These are phyloP conservation scores for Eucalyptus marginata DNA, from an alignment of 345 rosid species.

Conservation along the genomic window DNA sequence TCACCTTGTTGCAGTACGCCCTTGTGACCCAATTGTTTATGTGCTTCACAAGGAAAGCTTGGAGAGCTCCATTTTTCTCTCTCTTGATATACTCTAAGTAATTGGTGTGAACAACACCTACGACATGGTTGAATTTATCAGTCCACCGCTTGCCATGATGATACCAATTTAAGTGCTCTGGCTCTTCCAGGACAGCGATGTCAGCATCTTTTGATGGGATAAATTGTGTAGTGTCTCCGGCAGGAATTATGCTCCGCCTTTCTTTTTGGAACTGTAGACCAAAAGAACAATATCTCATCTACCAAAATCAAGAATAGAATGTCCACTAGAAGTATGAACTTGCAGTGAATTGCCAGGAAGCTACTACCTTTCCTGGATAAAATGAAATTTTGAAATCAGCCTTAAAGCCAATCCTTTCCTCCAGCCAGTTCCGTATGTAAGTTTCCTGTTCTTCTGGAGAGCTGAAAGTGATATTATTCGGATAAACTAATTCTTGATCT, in stretches of 20 bases:
- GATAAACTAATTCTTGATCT: conserved; percentile 94
- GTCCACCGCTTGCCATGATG: conserved; percentile 98
- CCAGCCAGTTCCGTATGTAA: conserved; percentile 90
- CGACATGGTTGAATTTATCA: conserved; percentile 90
- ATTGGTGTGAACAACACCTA: conserved; percentile 95
- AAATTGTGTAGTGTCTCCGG: conserved; percentile 93
- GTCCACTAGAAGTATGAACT: background rate
- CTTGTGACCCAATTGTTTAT: conserved; percentile 86
- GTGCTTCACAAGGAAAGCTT: conserved; percentile 92
- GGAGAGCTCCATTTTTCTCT: conserved; percentile 88
- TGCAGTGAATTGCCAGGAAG: background rate
- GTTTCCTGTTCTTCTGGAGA: conserved; percentile 95
- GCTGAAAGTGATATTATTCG: conserved; percentile 69
- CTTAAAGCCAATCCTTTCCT: conserved; percentile 86
- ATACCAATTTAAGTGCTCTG: conserved; percentile 97
- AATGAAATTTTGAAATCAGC: conserved; percentile 87
- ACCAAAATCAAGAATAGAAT: background rate
- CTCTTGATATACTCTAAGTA: conserved; percentile 97
- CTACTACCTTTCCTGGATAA: conserved; percentile 90
- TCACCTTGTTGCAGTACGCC: conserved; percentile 88
- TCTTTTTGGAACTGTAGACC: conserved; percentile 63
- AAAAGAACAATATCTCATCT: background rate
- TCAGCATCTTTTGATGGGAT: conserved; percentile 87
- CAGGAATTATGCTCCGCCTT: conserved; percentile 91
- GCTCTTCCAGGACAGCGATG: conserved; percentile 91